Percentiles rank a stretch among this genome's conserved stretches.
Evolutionary conservation across 2,329 filamentous ascomycete species (phyloP).

Genomic region (Zalaria sp.): DNA sequence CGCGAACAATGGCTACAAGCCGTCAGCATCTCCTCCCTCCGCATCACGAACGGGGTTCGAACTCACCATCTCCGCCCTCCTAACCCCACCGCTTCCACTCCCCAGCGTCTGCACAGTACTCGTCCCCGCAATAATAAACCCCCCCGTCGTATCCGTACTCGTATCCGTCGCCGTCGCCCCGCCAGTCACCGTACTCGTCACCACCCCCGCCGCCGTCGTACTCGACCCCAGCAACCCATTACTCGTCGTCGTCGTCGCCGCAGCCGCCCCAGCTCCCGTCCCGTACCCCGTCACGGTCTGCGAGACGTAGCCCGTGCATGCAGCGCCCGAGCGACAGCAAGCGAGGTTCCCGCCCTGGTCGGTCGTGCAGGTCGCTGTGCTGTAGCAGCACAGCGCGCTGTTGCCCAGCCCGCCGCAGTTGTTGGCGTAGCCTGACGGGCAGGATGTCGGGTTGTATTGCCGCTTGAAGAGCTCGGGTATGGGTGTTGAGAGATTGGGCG

Average conservation of each 20-base stretch:
- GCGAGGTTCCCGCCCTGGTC: constrained; percentile 44
- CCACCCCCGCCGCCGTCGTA: constrained; percentile 7
- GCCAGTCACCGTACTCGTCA: constrained; percentile 12
- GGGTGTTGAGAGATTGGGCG: background rate
- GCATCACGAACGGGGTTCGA: no score
- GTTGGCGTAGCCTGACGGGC: constrained; percentile 35
- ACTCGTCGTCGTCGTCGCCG: constrained; percentile 8
- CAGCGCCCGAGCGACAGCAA: constrained; percentile 44
- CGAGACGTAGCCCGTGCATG: constrained; percentile 42
- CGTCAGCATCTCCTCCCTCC: no score
- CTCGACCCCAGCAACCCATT: constrained; percentile 8
- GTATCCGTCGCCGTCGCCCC: constrained; percentile 6
- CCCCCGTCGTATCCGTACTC: constrained; percentile 7
- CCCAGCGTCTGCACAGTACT: constrained; percentile 18
- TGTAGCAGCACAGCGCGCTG: constrained; percentile 40
- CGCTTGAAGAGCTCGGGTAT: constrained; percentile 16
- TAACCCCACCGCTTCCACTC: constrained; percentile 10
- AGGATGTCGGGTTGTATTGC: constrained; percentile 24
- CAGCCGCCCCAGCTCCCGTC: constrained; percentile 11
- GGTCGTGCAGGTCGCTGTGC: constrained; percentile 38
- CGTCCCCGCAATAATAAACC: constrained; percentile 16
- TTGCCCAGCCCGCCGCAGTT: constrained; percentile 39
- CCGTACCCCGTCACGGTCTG: constrained; percentile 19
- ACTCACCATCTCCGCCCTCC: constrained; percentile 18
- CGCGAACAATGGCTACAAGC: no score